Evolutionary conservation across 805 yeast genomes (phyloP), one percentile per base, ranked within the genome.

Genomic region (Cyberlindnera americana): DNA sequence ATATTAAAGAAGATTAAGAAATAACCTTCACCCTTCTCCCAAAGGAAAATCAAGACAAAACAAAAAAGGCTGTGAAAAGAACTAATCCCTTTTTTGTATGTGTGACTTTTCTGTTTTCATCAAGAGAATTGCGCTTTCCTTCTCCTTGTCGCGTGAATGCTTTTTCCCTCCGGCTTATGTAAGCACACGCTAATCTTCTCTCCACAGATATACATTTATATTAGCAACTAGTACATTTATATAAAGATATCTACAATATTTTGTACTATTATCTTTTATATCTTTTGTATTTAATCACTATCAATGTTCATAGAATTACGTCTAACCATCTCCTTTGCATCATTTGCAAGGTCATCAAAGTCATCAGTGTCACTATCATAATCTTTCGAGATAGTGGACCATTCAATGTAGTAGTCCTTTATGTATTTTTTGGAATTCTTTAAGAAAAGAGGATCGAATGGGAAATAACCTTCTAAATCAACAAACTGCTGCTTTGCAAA

Each of bases 401-500:
- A 91, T 53, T 89, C 93, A 19, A 90, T 78, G 55, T 80, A 84
- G 43, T 72, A 70, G 6, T 64, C 69, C 23, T 71, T 66, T 40
- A 93, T 64, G 24, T 77, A 59, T 28, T 64, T 60, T 52, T 80
- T 77, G 34, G 86, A 75, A 10, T 63, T 63, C 32, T 81, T 83
- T 47, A 91, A 71, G 36, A 84, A 77, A 46, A 93, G 63, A 1
- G 99, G 99, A 66, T 91, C 98, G 59, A 86, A 91, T 11, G 99
- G 99, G 63, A 91, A 91, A 59, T 88, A 91, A n/a, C 93, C 89
- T 59, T 90, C 96, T 37, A 91, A 69, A 54, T 88, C 95, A 49
- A 85, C 73, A 55, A 86, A 88, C 56, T 89, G 96, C 56, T 85
- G 90, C 54, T 81, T 81, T 40, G 78, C 77, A 22, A 72, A 71